Conservation (phyloP, 129 eudicot species). For the Flaveria ramosissima region DNA sequence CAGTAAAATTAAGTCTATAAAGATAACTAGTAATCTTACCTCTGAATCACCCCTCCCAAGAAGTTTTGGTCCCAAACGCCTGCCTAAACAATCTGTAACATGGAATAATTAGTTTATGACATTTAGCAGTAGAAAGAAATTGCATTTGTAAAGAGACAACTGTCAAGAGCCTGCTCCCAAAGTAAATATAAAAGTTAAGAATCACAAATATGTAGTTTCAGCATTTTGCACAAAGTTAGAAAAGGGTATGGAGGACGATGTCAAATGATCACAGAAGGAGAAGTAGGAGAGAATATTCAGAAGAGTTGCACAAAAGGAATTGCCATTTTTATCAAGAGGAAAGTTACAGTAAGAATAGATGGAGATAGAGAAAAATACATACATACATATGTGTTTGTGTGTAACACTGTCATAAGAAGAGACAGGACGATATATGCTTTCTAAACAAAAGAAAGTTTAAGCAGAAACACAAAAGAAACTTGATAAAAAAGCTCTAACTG, state of each 20-base stretch:
- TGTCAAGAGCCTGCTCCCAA: conserved; percentile 10
- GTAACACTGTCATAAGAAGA: neutral
- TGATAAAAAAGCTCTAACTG: neutral
- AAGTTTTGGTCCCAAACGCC: conserved; percentile 94
- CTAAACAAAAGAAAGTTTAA: neutral
- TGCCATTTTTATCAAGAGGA: neutral
- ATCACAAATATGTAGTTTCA: conserved; percentile 21
- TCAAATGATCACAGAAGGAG: neutral
- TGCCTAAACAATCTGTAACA: conserved; percentile 87
- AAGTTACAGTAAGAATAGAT: neutral
- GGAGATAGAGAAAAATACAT: neutral
- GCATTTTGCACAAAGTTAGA: neutral
- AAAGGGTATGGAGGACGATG: neutral
- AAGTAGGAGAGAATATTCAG: neutral
- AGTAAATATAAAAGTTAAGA: conserved; percentile 13
- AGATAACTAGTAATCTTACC: conserved; percentile 47
- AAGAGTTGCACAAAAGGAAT: neutral
- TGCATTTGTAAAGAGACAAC: conserved; percentile 6
- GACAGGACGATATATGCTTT: neutral
- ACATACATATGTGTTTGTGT: neutral
- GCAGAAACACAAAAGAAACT: conserved; percentile 11
- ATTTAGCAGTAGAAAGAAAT: conserved; percentile 9
- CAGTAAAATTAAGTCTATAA: conserved; percentile 11
- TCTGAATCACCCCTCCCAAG: conserved; percentile 85
- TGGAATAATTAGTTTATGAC: conserved; percentile 23